phyloP scores from a whole-genome alignment of 2,329 filamentous ascomycete genomes.

The Colletotrichum orbiculare region DNA sequence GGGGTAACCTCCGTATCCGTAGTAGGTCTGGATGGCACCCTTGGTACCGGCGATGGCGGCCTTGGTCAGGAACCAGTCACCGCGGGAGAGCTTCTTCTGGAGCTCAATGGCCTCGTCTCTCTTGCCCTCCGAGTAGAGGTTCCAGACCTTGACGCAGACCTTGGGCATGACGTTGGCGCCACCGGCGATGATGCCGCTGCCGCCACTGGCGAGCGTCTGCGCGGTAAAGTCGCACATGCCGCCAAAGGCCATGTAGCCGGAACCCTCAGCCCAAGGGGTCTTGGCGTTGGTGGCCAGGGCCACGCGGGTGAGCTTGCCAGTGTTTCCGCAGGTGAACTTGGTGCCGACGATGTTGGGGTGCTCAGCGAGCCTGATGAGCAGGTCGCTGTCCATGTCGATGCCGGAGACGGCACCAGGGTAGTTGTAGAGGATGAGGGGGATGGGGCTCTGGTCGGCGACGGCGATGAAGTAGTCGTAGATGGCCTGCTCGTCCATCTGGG shows the following conservation, averaged over 20 bases:
- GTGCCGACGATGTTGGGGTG: conserved; percentile 89
- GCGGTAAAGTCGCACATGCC: conserved; percentile 90
- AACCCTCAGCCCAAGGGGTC: conserved; percentile 69
- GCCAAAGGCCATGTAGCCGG: conserved; percentile 85
- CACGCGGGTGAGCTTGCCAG: conserved; percentile 87
- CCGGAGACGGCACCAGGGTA: conserved; percentile 89
- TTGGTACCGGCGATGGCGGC: conserved; percentile 88
- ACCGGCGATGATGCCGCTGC: conserved; percentile 86
- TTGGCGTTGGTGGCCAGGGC: conserved; percentile 78
- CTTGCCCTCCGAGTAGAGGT: conserved; percentile 79
- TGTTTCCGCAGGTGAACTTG: conserved; percentile 93
- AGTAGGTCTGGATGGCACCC: conserved; percentile 82
- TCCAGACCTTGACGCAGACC: conserved; percentile 81
- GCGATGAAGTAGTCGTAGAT: conserved; percentile 79
- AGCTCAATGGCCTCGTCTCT: conserved; percentile 78
- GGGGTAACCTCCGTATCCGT: conserved; percentile 83
- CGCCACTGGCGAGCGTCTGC: conserved; percentile 82
- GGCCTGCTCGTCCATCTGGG: conserved; percentile 78
- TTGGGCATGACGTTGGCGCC: conserved; percentile 89
- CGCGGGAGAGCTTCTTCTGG: conserved; percentile 81
- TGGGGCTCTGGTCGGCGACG: conserved; percentile 79
- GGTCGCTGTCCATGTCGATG: conserved; percentile 90
- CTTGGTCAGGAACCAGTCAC: conserved; percentile 87
- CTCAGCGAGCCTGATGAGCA: conserved; percentile 81
- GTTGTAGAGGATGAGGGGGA: conserved; percentile 90